Conservation (phyloP, 345 rosid species). For the Lepidium didymum region DNA sequence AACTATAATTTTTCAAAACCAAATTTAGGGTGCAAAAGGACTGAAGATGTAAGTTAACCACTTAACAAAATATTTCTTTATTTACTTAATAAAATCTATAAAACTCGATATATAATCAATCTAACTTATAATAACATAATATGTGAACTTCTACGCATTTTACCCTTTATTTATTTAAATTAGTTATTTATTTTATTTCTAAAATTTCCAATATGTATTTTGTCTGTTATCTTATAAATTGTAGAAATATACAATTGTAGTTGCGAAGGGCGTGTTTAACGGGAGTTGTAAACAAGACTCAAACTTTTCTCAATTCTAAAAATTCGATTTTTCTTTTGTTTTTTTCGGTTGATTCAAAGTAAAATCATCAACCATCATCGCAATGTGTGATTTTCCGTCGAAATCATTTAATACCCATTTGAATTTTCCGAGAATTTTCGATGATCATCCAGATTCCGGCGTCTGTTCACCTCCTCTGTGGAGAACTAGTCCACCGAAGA, state of each 20-base stretch:
- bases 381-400: conserved; percentile 34
- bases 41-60: too few species aligned
- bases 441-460: conserved; percentile 45
- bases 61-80: too few species aligned
- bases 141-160: too few species aligned
- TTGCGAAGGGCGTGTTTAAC: conserved; percentile 13
- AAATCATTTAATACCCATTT: conserved; percentile 19
- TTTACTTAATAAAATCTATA: too few species aligned
- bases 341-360: not conserved
- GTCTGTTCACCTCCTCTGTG: conserved; percentile 66
- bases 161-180: too few species aligned
- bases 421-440: conserved; percentile 20
- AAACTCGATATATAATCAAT: too few species aligned
- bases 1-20: too few species aligned
- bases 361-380: not conserved
- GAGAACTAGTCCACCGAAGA: conserved; percentile 49
- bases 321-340: not conserved
- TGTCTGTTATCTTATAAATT: not conserved
- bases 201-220: not conserved
- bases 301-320: not conserved
- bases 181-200: not conserved
- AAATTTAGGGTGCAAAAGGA: too few species aligned
- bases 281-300: conserved; percentile 18
- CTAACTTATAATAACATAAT: too few species aligned
- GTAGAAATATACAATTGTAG: not conserved